phyloP scores from a whole-genome alignment of 169 alveolate species.

The Perkinsus olseni region DNA sequence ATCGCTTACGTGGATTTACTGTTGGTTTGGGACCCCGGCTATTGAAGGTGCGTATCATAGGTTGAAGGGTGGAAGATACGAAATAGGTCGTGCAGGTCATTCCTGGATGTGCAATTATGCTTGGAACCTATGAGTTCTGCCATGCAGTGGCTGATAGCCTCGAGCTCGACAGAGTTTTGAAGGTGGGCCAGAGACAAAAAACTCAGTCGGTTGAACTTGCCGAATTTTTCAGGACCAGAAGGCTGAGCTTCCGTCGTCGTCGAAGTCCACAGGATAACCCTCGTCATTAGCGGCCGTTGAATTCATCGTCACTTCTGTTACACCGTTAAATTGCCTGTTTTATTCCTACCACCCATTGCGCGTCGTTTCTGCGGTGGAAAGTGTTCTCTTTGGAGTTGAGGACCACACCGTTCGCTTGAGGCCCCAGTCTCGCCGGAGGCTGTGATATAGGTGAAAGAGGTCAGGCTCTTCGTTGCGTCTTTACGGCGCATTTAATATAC shows the following conservation, averaged over 20 bases:
- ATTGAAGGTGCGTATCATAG: neutral
- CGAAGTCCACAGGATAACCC: too few relatives aligned
- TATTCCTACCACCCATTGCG: too few relatives aligned
- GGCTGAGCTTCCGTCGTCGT: too few relatives aligned
- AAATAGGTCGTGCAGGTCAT: neutral
- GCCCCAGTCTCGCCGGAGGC: too few relatives aligned
- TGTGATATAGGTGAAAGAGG: too few relatives aligned
- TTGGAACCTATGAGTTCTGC: neutral
- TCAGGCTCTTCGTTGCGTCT: too few relatives aligned
- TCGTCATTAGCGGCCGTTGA: neutral
- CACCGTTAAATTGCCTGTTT: too few relatives aligned
- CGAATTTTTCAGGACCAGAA: neutral
- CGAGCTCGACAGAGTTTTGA: neutral
- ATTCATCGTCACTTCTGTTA: too few relatives aligned
- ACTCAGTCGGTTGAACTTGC: neutral
- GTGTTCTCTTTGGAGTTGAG: too few relatives aligned
- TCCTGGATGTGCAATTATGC: neutral
- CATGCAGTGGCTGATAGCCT: neutral
- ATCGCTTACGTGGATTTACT: neutral
- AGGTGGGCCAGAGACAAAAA: neutral
- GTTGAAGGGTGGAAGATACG: neutral
- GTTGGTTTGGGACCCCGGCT: neutral
- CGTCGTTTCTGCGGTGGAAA: too few relatives aligned
- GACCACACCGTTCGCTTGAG: too few relatives aligned
- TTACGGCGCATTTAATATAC: too few relatives aligned